Conservation (phyloP, 2,329 filamentous ascomycete genomes). For the Chrysoporthe puriensis region DNA sequence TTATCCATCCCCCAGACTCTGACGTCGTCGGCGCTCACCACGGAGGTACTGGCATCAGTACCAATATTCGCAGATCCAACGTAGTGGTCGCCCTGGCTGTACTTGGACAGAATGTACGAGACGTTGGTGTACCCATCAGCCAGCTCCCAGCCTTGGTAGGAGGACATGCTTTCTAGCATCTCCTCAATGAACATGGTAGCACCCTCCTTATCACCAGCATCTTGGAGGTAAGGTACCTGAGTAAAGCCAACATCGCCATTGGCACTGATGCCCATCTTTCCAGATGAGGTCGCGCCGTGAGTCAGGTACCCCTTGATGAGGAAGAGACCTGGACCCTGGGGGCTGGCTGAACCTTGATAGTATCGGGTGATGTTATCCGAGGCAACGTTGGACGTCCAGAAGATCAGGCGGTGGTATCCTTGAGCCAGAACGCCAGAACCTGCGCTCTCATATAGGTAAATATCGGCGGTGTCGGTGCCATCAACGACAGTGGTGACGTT, state of each 20-base stretch:
- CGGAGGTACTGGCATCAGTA: constrained; percentile 54
- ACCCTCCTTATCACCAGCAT: constrained; percentile 31
- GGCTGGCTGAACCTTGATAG: constrained; percentile 33
- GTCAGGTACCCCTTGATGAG: constrained; percentile 33
- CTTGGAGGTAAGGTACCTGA: constrained; percentile 31
- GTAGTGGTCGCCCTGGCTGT: constrained; percentile 25
- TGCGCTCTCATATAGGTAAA: constrained; percentile 30
- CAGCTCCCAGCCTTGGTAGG: constrained; percentile 27
- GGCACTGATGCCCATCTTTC: constrained; percentile 32
- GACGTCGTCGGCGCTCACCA: constrained; percentile 61
- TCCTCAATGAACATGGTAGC: constrained; percentile 24
- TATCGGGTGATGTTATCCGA: constrained; percentile 33
- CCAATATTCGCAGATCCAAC: constrained; percentile 59
- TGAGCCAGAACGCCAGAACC: constrained; percentile 34
- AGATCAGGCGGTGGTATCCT: constrained; percentile 32
- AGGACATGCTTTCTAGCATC: constrained; percentile 13
- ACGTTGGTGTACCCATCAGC: constrained; percentile 13
- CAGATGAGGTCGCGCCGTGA: constrained; percentile 33
- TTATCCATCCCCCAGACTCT: constrained; percentile 65
- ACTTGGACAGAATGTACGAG: constrained; percentile 13
- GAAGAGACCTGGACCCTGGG: constrained; percentile 30
- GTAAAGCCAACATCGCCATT: constrained; percentile 33
- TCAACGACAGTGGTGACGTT: constrained; percentile 23
- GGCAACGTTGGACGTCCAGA: constrained; percentile 33
- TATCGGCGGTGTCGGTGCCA: constrained; percentile 25